Evolutionary conservation across 441 rosid species (phyloP), one percentile per base, ranked within the genome.

Genomic region (Euphorbia celastroides): DNA sequence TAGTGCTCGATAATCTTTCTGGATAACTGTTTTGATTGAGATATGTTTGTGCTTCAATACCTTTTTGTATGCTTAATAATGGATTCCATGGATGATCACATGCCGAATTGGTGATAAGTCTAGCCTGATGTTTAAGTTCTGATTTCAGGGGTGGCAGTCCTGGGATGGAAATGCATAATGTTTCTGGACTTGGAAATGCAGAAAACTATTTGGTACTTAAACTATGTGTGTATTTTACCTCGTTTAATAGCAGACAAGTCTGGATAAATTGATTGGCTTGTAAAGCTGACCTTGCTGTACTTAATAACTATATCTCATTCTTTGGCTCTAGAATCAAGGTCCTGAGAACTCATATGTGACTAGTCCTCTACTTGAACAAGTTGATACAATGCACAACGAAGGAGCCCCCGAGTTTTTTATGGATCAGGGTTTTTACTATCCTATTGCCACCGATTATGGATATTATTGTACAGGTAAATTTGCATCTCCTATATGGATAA

Each of bases 401-500:
- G 94, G 88, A 81, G 74, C 75, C 75, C 80, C 96, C 60, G 98
- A 88, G 77, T 80, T 83, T 72, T 75, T 80, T 72, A 77, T 74
- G 66, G 96, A 86, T 68, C 94, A 88, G 76, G 90, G 96, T 72
- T 67, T 86, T 67, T 87, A 86, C 77, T 90, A 88, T 82, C 89
- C 96, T 46, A 60, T 84, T 68, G 78, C 91, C 71, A 69, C 93
- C 78, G 82, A 71, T 79, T 93, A 86, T 71, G 96, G 87, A 41
- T 93, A 86, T 75, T 88, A 87, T 63, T 88, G 94, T 90, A 90
- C 97, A 88, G 98, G 98, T 93, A 81, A 62, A 20, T 28, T 51
- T 60, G 16, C 20, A 63, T 7, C 11, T 57, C 56, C 56, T 64
- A 14, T 58, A 69, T 34, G 4, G 46, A 50, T 74, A n/a, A 19